These are phyloP conservation scores for Knoxdaviesia proteae DNA, from an alignment of 2,329 filamentous ascomycete species.

Conservation along the genomic window DNA sequence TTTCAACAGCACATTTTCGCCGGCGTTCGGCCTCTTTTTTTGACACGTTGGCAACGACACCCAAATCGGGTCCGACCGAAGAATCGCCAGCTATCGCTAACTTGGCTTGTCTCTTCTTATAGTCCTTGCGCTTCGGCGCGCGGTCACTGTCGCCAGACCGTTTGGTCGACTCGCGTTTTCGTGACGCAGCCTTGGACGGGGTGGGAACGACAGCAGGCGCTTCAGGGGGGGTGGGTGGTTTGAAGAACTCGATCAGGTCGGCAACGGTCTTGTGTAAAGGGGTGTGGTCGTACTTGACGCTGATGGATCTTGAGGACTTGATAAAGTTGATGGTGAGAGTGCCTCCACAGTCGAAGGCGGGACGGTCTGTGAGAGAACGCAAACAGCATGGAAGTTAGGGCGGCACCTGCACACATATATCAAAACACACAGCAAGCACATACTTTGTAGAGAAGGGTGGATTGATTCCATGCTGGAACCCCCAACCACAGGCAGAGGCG, in stretches of 20 bases:
- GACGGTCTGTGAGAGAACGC: slow-evolving; percentile 19
- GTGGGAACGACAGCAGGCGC: not conserved
- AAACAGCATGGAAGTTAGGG: not conserved
- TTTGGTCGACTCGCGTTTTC: slow-evolving; percentile 6
- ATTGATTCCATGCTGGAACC: slow-evolving; percentile 26
- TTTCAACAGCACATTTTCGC: slow-evolving; percentile 22
- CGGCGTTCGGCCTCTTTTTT: slow-evolving; percentile 26
- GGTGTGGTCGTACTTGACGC: slow-evolving; percentile 33
- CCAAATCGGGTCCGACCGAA: not conserved
- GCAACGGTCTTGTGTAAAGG: slow-evolving; percentile 34
- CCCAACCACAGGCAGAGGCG: slow-evolving; percentile 14
- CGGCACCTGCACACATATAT: slow-evolving; percentile 3
- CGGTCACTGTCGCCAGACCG: slow-evolving; percentile 1
- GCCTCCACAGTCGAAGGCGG: slow-evolving; percentile 38
- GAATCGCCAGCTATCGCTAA: not conserved
- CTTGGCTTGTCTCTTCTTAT: slow-evolving; percentile 9
- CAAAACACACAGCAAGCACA: slow-evolving; percentile 5
- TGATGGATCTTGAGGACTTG: slow-evolving; percentile 22
- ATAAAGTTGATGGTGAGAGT: slow-evolving; percentile 27
- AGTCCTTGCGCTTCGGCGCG: slow-evolving; percentile 11
- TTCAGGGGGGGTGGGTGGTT: slow-evolving; percentile 17
- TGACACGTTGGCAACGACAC: not conserved
- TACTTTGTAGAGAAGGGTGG: slow-evolving; percentile 24
- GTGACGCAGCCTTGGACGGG: slow-evolving; percentile 4
- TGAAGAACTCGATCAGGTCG: slow-evolving; percentile 23